Percentiles rank a stretch among this genome's conserved stretches.
These are phyloP conservation scores for Hypoxylon sp. DNA, from an alignment of 2,329 filamentous ascomycete species.

Conservation along the genomic window DNA sequence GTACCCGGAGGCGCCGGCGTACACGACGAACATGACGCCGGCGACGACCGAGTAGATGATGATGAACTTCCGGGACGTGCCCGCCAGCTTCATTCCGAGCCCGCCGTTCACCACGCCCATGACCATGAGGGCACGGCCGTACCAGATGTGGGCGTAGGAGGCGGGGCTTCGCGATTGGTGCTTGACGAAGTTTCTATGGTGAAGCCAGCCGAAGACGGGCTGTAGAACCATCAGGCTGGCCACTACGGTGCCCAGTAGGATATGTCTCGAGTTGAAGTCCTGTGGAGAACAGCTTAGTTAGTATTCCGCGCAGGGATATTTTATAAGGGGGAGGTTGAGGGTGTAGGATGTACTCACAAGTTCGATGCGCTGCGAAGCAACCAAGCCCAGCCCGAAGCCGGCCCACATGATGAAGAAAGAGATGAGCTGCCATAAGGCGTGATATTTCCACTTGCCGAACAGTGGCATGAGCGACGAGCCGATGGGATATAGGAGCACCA, in stretches of 20 bases:
- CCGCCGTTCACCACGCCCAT: constrained; percentile 73
- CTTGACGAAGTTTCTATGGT: constrained; percentile 66
- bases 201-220: constrained; percentile 67
- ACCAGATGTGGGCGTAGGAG: constrained; percentile 72
- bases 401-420: constrained; percentile 68
- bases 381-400: constrained; percentile 66
- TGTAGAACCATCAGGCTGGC: constrained; percentile 67
- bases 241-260: constrained; percentile 67
- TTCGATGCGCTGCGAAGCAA: constrained; percentile 53
- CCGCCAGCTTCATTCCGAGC: constrained; percentile 66
- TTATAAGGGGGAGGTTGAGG: not conserved
- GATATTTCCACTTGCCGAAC: constrained; percentile 67
- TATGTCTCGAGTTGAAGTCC: constrained; percentile 66
- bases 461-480: constrained; percentile 71
- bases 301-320: not conserved
- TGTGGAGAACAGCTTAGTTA: constrained; percentile 46
- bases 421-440: constrained; percentile 67
- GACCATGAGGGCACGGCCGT: constrained; percentile 67
- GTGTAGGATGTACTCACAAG: constrained; percentile 43
- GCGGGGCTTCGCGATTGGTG: constrained; percentile 61
- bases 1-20: constrained; percentile 47
- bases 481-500: constrained; percentile 69
- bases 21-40: constrained; percentile 60
- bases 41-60: constrained; percentile 69
- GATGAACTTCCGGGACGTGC: constrained; percentile 55